Evolutionary conservation across 2,329 filamentous ascomycete species (phyloP).

Genomic region (Fusarium sp.): DNA sequence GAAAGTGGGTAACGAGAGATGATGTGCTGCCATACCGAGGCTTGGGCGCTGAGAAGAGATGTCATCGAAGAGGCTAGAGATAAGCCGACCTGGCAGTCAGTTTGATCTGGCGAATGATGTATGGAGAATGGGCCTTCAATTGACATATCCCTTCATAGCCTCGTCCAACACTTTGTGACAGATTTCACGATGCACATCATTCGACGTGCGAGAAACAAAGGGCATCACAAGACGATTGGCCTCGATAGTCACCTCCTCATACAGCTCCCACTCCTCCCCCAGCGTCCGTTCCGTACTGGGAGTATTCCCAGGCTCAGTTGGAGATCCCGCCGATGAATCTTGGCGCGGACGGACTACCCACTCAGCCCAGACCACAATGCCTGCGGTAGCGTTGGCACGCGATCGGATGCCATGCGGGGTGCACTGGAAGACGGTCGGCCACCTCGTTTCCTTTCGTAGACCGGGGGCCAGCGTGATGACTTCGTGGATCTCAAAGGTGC

Average conservation of each 20-base stretch:
- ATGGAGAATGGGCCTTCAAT: background rate
- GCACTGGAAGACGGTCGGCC: conserved; percentile 24
- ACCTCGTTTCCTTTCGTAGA: conserved; percentile 12
- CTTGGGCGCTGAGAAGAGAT: background rate
- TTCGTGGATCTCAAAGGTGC: conserved; percentile 13
- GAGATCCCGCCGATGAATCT: background rate
- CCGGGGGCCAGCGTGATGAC: conserved; percentile 17
- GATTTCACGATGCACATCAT: conserved; percentile 16
- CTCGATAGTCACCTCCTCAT: conserved; percentile 25
- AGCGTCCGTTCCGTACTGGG: conserved; percentile 16
- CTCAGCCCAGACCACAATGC: conserved; percentile 26
- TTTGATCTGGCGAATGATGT: background rate
- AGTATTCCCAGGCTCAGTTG: background rate
- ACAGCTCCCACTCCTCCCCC: conserved; percentile 28
- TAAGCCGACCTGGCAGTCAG: background rate
- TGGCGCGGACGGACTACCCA: conserved; percentile 19
- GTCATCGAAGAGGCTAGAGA: background rate
- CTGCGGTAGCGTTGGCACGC: conserved; percentile 23
- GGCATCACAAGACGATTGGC: conserved; percentile 29
- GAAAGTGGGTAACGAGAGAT: background rate
- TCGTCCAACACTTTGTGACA: conserved; percentile 25
- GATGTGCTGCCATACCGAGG: background rate
- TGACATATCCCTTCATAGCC: conserved; percentile 12
- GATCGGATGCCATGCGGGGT: conserved; percentile 24
- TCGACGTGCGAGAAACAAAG: conserved; percentile 21